Base-by-base conservation (phyloP, 371 early-diverging fungal genomes). In the Aphelidium insulamus region DNA sequence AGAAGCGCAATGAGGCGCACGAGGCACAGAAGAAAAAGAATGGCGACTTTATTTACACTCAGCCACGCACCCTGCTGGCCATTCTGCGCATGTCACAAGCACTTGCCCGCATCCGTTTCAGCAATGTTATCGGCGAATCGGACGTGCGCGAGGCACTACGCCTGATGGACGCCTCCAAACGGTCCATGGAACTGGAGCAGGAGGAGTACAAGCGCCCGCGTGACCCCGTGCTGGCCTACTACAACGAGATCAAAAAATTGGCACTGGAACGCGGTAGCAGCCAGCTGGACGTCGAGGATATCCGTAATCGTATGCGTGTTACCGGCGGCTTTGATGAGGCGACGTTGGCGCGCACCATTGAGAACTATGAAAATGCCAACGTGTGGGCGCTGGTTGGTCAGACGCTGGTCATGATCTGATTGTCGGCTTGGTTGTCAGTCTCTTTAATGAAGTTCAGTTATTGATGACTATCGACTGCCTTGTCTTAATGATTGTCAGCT, bases 111-210 rank as follows among this genome's bases (percentile, higher is more conserved):
- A 54, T 95, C 20, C 73, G 92, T 15, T 64, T 81, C 33, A 62
- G 77, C 6, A 69, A 73, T 20, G 48, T 45, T n/a, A 88, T 94
- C 2, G 62, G 62, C 14, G 57, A 68, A 17, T 59, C 43, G 10
- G 97, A 98, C 59, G 87, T 97, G 14, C 79, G 88, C 36, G 97
- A 98, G 51, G 92, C 92, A 0, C 49, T 91, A 40, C 65, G 94
- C 14, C 52, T 98, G 37, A 68, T 97, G 44, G 83, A 90, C 49
- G 77, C 77, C 20, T 72, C 74, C 38, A 84, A 80, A 43, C 46
- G 54, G 21, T 54, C 57, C 14, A 37, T 58, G 36, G 38, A 39
- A n/a, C n/a, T n/a, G n/a, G 40, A 46, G 34, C 39, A 42, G 26
- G 34, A 39, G 15, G 34, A 32, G 9, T 23, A 24, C 11, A 36